Percentiles rank a stretch among this genome's conserved stretches.
phyloP scores from a whole-genome alignment of 495 filamentous ascomycete species.

The Penicillium silybi region DNA sequence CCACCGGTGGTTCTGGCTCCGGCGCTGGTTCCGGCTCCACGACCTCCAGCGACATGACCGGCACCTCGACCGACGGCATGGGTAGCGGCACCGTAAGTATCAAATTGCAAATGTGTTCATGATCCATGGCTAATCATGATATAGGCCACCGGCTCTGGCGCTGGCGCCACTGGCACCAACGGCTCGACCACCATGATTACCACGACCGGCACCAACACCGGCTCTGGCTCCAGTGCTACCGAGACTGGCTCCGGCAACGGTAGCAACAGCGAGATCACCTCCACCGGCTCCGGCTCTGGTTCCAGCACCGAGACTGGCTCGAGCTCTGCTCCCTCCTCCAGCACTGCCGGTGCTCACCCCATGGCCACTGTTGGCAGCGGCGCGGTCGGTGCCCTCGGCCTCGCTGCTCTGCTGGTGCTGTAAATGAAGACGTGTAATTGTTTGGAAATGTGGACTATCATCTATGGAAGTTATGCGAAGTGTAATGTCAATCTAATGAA shows the following conservation, averaged over 20 bases:
- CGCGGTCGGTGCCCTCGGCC: slow-evolving; percentile 34
- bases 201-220: slow-evolving; percentile 12
- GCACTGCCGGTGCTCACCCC: slow-evolving; percentile 29
- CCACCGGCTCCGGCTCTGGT: slow-evolving; percentile 4
- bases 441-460: slow-evolving; percentile 1
- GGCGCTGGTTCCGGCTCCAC: neutral
- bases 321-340: slow-evolving; percentile 22
- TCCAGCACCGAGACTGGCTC: slow-evolving; percentile 2
- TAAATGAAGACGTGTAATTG: slow-evolving; percentile 17
- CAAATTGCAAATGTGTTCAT: neutral
- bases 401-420: slow-evolving; percentile 40
- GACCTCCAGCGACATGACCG: neutral
- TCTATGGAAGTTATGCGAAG: neutral
- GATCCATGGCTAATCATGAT: neutral
- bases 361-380: slow-evolving; percentile 35
- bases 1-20: neutral
- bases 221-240: slow-evolving; percentile 17
- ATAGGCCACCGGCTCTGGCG: neutral
- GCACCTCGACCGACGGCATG: neutral
- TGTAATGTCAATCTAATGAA: slow-evolving; percentile 26
- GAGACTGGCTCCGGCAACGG: slow-evolving; percentile 1
- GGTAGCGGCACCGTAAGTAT: neutral
- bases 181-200: slow-evolving; percentile 8
- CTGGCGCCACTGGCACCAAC: neutral
- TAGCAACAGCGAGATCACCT: slow-evolving; percentile 5